Conservation (phyloP, 2,329 filamentous ascomycete species). For the Cladorrhinum sp. region DNA sequence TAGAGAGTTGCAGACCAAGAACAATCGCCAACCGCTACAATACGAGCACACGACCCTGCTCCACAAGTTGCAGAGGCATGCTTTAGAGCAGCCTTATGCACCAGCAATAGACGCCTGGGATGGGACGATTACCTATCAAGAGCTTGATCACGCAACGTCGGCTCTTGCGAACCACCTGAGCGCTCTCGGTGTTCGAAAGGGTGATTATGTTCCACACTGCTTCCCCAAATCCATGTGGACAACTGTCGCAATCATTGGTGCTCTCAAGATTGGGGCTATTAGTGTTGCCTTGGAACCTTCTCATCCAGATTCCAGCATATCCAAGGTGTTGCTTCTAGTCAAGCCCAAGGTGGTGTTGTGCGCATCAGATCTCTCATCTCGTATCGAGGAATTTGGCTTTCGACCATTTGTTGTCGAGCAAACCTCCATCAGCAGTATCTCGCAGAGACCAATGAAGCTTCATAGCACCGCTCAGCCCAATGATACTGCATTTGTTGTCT, state of each 20-base stretch:
- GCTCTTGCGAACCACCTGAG: constrained; percentile 9
- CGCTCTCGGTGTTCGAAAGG: constrained; percentile 6
- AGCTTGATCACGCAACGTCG: constrained; percentile 4
- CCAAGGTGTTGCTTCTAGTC: not conserved
- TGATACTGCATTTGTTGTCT: constrained; percentile 36
- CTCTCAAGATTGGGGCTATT: constrained; percentile 10
- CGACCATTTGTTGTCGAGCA: constrained; percentile 10
- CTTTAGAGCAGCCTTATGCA: not conserved
- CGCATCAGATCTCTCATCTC: not conserved
- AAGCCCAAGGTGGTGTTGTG: constrained; percentile 11
- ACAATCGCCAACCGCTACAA: constrained; percentile 7
- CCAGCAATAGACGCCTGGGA: constrained; percentile 15
- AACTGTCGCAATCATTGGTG: constrained; percentile 11
- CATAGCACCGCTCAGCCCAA: not conserved
- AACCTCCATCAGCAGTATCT: constrained; percentile 8
- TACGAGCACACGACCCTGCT: constrained; percentile 6
- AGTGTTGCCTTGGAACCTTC: constrained; percentile 11
- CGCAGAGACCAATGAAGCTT: not conserved
- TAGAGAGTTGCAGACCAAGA: constrained; percentile 9
- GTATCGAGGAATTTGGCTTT: constrained; percentile 8
- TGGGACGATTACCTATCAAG: constrained; percentile 6
- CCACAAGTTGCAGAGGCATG: constrained; percentile 2
- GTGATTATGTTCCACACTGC: constrained; percentile 13
- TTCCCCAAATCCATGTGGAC: constrained; percentile 15
- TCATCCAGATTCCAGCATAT: constrained; percentile 11